phyloP scores from a whole-genome alignment of 768 basidiomycete species.

The Lactarius indigo region DNA sequence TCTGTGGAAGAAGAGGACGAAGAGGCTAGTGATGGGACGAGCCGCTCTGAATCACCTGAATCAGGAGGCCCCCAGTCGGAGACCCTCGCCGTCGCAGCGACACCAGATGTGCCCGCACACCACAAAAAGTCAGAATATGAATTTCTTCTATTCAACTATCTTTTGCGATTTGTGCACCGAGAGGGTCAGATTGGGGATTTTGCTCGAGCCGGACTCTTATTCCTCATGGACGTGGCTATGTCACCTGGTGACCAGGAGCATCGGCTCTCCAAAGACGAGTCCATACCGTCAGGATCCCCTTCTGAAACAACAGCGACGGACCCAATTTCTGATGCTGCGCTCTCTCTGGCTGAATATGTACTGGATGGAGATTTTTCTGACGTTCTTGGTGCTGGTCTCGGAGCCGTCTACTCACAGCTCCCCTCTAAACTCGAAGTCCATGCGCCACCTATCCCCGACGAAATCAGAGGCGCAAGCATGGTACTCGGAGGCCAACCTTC shows the following conservation, averaged over 20 bases:
- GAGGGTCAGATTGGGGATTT: conserved; percentile 93
- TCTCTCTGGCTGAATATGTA: conserved; percentile 89
- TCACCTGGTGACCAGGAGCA: conserved; percentile 59
- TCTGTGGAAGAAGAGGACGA: conserved; percentile 69
- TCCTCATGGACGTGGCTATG: conserved; percentile 95
- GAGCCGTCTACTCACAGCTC: conserved; percentile 88
- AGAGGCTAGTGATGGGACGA: conserved; percentile 33
- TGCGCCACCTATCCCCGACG: conserved; percentile 40
- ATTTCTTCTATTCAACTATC: conserved; percentile 92
- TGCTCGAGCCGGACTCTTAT: conserved; percentile 87
- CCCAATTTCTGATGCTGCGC: conserved; percentile 78
- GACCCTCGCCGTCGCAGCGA: neutral
- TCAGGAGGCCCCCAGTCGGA: conserved; percentile 7
- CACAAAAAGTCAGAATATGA: conserved; percentile 83
- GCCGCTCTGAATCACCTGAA: conserved; percentile 26
- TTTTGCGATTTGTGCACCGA: conserved; percentile 90
- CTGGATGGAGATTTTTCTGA: conserved; percentile 98
- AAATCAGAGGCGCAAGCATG: conserved; percentile 54
- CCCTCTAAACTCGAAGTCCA: conserved; percentile 82
- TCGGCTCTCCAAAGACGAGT: conserved; percentile 38
- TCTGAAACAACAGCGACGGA: conserved; percentile 38
- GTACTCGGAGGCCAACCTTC: conserved; percentile 60
- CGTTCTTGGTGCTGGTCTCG: conserved; percentile 87
- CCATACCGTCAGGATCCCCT: conserved; percentile 29
- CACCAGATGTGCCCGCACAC: conserved; percentile 34